A percentile compares a stretch with the other conserved stretches of the same genome.
Conservation (phyloP, 176 grass and related monocot genomes). For the Cenchrus purpureus region DNA sequence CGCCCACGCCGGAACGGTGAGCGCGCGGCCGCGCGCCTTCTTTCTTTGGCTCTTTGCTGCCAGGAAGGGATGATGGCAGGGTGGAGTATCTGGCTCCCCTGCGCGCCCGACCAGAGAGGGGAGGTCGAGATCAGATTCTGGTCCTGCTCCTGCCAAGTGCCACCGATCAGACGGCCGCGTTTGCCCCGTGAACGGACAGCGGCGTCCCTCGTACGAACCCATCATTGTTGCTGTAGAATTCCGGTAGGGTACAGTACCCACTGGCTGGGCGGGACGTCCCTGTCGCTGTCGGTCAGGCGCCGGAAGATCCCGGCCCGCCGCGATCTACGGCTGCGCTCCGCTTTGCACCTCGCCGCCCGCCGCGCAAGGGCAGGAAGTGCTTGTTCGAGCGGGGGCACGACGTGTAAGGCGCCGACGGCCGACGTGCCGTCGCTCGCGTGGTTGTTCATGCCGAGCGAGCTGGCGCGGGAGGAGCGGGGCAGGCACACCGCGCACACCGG, state of each 20-base stretch:
- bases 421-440: not conserved
- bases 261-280: too few species aligned
- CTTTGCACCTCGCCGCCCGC: not conserved
- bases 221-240: constrained; percentile 19
- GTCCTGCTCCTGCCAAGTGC: not conserved
- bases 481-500: not conserved
- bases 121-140: not conserved
- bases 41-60: not conserved
- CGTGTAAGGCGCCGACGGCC: not conserved
- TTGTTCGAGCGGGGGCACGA: too few species aligned
- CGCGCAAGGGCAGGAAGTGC: not conserved
- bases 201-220: constrained; percentile 4
- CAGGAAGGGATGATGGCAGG: not conserved
- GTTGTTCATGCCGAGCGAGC: not conserved
- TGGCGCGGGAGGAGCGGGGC: not conserved
- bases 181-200: constrained; percentile 22
- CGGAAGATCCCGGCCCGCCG: not conserved
- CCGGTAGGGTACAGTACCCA: not conserved
- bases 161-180: not conserved
- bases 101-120: not conserved
- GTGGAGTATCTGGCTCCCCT: not conserved
- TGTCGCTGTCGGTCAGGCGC: constrained; percentile 13
- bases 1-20: constrained; percentile 19
- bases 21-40: not conserved
- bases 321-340: not conserved